These are phyloP conservation scores for Prunus mira DNA, from an alignment of 306 rosid species.

Conservation along the genomic window DNA sequence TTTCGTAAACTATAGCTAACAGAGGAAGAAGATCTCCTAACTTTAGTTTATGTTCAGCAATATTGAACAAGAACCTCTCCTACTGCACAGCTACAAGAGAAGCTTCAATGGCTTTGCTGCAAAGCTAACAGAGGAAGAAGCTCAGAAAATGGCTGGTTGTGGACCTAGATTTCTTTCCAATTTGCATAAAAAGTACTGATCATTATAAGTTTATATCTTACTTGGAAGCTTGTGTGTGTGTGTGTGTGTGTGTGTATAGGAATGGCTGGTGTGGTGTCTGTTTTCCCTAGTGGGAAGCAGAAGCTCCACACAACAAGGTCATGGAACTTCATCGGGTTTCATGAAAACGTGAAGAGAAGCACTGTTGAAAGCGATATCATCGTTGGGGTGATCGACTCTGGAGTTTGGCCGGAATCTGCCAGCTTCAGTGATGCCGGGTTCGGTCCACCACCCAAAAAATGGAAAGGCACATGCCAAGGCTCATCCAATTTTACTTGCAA, in stretches of 20 bases:
- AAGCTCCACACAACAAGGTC: constrained; percentile 52
- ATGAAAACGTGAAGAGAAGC: constrained; percentile 6
- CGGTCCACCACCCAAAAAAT: constrained; percentile 52
- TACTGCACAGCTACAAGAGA: constrained; percentile 27
- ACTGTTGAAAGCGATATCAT: constrained; percentile 36
- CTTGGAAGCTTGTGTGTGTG: too few species aligned
- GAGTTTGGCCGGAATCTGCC: constrained; percentile 50
- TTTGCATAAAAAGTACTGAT: too few species aligned
- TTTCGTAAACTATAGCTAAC: too few species aligned
- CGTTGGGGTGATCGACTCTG: constrained; percentile 42
- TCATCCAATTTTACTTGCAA: constrained; percentile 41
- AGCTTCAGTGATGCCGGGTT: constrained; percentile 45
- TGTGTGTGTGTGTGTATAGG: constrained; percentile 1
- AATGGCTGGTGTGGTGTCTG: constrained; percentile 50
- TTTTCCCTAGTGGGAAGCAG: constrained; percentile 33
- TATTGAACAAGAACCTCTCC: constrained; percentile 14
- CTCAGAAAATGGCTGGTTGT: constrained; percentile 35
- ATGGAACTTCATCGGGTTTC: constrained; percentile 60
- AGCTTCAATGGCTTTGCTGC: constrained; percentile 49
- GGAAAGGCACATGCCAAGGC: constrained; percentile 50
- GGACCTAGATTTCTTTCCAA: too few species aligned
- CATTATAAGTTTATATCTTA: too few species aligned
- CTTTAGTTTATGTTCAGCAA: too few species aligned
- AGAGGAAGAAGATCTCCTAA: too few species aligned
- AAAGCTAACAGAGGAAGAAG: constrained; percentile 40